Evolutionary conservation across 2,329 filamentous ascomycete genomes (phyloP).

Genomic region (Venturia effusa): DNA sequence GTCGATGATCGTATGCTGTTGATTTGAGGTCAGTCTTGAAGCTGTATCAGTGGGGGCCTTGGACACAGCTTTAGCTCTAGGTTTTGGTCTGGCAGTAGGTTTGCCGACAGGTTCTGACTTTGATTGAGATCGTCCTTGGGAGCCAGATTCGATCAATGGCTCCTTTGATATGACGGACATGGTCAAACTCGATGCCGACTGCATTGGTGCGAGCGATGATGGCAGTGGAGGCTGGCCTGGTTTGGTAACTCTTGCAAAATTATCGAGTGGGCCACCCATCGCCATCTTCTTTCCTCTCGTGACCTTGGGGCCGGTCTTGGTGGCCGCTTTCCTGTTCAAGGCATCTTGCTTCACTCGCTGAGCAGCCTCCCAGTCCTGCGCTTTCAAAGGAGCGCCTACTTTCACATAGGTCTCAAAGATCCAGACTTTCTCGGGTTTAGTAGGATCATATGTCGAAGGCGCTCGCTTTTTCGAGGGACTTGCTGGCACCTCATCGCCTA

Average conservation of each 20-base stretch:
- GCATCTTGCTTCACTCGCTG: conserved; percentile 15
- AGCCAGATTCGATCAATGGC: background rate
- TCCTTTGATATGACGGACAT: background rate
- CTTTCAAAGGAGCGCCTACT: conserved; percentile 52
- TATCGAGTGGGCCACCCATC: conserved; percentile 15
- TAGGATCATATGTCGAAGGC: conserved; percentile 50
- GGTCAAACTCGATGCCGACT: background rate
- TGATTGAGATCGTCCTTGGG: background rate
- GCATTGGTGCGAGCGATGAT: background rate
- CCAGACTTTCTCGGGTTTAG: conserved; percentile 56
- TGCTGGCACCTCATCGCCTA: conserved; percentile 23
- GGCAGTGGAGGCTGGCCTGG: conserved; percentile 15
- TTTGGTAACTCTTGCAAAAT: conserved; percentile 26
- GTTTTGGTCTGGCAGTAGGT: conserved; percentile 2
- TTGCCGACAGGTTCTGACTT: background rate
- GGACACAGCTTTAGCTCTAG: background rate
- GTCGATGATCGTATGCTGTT: conserved; percentile 15
- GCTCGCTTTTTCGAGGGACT: conserved; percentile 34
- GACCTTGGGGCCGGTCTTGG: conserved; percentile 14
- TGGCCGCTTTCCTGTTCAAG: background rate
- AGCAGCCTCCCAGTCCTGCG: conserved; percentile 53
- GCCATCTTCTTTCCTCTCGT: conserved; percentile 18
- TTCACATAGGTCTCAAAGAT: conserved; percentile 53
- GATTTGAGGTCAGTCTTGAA: background rate
- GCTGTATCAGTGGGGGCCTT: background rate